phyloP scores from a whole-genome alignment of 2,329 filamentous ascomycete species.

The Coniochaeta sp. region DNA sequence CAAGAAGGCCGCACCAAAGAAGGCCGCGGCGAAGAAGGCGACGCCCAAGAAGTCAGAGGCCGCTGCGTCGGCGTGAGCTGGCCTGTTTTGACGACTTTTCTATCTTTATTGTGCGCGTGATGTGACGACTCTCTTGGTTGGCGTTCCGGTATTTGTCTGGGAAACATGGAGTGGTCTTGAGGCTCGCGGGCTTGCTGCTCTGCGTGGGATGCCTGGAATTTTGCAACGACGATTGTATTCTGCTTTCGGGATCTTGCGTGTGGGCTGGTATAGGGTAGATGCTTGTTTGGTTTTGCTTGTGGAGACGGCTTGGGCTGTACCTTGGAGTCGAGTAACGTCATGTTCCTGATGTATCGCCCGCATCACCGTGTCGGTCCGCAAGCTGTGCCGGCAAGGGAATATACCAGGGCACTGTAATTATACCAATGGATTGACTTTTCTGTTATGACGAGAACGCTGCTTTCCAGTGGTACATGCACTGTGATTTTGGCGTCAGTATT shows the following conservation, averaged over 20 bases:
- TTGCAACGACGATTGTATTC: background rate
- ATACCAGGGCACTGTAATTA: constrained; percentile 13
- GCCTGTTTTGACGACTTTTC: constrained; percentile 20
- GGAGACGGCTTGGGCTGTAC: background rate
- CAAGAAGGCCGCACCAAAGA: constrained; percentile 40
- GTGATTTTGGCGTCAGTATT: constrained; percentile 8
- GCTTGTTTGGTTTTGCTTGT: background rate
- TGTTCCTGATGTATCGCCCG: background rate
- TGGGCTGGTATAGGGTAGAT: background rate
- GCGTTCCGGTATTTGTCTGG: background rate
- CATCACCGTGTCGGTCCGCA: background rate
- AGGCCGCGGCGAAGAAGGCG: constrained; percentile 38
- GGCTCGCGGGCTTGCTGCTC: background rate
- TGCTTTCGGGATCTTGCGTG: background rate
- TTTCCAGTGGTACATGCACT: background rate
- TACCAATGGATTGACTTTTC: constrained; percentile 11
- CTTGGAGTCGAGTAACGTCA: background rate
- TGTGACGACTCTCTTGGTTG: constrained; percentile 11
- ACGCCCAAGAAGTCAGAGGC: constrained; percentile 29
- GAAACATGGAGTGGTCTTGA: background rate
- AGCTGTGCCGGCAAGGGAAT: background rate
- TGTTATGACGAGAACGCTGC: constrained; percentile 13
- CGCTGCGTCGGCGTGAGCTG: constrained; percentile 10
- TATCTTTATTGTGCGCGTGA: constrained; percentile 19
- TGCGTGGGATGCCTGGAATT: background rate